Percentiles rank a stretch among this genome's conserved stretches.
Evolutionary conservation across 1,284 basidiomycete species (phyloP).

Genomic region (Entoloma clypeatum): DNA sequence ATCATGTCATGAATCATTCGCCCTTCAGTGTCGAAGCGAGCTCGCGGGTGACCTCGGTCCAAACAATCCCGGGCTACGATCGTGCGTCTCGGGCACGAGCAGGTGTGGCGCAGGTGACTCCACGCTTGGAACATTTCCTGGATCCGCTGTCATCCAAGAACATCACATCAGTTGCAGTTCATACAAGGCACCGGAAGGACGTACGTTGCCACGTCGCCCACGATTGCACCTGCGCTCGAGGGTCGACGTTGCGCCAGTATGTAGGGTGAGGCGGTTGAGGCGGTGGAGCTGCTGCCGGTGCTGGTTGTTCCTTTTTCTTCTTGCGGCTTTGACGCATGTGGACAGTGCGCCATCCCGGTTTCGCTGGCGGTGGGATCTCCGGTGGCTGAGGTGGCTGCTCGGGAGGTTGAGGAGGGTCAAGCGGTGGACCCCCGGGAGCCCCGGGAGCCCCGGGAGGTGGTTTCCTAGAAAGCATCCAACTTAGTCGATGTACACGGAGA

Average conservation of each 20-base stretch:
- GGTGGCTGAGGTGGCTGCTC: constrained; percentile 36
- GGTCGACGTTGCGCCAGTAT: constrained; percentile 29
- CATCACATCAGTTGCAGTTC: not conserved
- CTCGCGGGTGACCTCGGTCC: constrained; percentile 55
- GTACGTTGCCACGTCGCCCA: constrained; percentile 73
- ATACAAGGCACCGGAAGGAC: constrained; percentile 25
- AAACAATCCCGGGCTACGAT: constrained; percentile 54
- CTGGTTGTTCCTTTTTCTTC: constrained; percentile 35
- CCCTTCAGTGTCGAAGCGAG: constrained; percentile 24
- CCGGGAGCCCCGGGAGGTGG: constrained; percentile 35
- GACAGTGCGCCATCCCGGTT: constrained; percentile 58
- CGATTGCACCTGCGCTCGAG: constrained; percentile 34
- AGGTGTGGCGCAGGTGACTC: constrained; percentile 48
- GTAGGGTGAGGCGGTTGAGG: constrained; percentile 31
- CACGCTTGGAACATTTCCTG: constrained; percentile 44
- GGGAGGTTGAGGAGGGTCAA: constrained; percentile 40
- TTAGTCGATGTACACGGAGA: constrained; percentile 5
- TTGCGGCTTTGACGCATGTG: constrained; percentile 33
- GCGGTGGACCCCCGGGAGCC: constrained; percentile 35
- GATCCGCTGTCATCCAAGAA: constrained; percentile 32
- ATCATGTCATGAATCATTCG: not conserved
- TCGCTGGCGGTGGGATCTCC: constrained; percentile 38
- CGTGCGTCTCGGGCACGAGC: constrained; percentile 46
- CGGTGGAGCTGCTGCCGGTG: constrained; percentile 17
- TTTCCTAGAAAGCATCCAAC: constrained; percentile 36